Evolutionary conservation across 306 rosid species (phyloP).

Genomic region (Leucaena leucocephala): DNA sequence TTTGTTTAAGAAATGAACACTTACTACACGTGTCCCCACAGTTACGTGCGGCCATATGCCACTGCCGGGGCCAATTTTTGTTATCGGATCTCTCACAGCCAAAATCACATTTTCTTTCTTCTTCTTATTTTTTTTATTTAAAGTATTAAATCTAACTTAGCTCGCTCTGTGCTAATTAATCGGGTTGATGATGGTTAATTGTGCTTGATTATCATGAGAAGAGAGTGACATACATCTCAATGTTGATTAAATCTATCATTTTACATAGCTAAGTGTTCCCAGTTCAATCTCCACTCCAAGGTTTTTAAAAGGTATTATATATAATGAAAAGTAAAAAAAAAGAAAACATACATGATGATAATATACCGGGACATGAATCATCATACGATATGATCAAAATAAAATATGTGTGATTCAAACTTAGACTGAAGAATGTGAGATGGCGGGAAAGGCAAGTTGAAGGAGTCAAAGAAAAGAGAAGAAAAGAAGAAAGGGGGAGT

Average conservation of each 20-base stretch:
- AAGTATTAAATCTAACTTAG: neutral
- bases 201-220: neutral
- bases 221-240: neutral
- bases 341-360: neutral
- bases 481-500: neutral
- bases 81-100: neutral
- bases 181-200: neutral
- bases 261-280: neutral
- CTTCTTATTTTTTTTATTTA: neutral
- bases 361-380: neutral
- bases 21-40: slow-evolving; percentile 8
- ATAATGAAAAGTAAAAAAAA: neutral
- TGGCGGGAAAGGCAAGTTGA: slow-evolving; percentile 27
- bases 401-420: neutral
- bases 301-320: neutral
- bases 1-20: neutral
- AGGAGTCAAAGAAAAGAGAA: slow-evolving; percentile 18
- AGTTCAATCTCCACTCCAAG: neutral
- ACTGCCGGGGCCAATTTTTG: neutral
- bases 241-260: neutral
- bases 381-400: neutral
- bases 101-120: neutral
- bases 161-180: neutral
- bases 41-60: neutral
- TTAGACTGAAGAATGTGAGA: neutral